A percentile compares a stretch with the other conserved stretches of the same genome.
These are phyloP conservation scores for Pseudopyricularia cyperi DNA, from an alignment of 2,329 filamentous ascomycete genomes.

Conservation along the genomic window DNA sequence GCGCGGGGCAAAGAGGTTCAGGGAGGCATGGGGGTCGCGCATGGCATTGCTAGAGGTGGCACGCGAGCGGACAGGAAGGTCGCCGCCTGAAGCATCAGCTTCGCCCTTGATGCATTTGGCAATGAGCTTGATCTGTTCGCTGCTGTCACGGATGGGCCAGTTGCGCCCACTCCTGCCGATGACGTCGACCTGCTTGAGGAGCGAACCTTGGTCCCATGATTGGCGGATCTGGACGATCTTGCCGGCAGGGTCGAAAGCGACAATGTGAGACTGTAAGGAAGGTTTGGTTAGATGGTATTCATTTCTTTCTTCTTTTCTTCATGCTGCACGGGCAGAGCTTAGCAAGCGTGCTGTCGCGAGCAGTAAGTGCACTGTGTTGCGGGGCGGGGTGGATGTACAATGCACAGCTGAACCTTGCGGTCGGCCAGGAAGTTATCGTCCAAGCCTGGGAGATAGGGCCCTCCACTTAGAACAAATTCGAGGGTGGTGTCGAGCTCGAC, in stretches of 20 bases:
- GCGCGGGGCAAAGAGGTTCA: constrained; percentile 62
- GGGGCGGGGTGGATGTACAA: constrained; percentile 45
- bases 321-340: constrained; percentile 4
- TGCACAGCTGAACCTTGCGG: constrained; percentile 62
- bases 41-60: constrained; percentile 39
- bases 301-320: too few relatives aligned
- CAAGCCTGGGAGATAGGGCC: constrained; percentile 73
- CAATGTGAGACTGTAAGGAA: constrained; percentile 60
- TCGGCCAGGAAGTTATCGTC: constrained; percentile 93
- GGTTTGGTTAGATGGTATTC: constrained; percentile 1
- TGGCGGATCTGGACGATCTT: constrained; percentile 81
- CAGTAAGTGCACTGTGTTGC: background rate
- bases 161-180: constrained; percentile 84
- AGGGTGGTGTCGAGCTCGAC: constrained; percentile 72
- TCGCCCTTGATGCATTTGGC: constrained; percentile 38
- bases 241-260: constrained; percentile 62
- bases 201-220: constrained; percentile 88
- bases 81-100: constrained; percentile 6
- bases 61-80: constrained; percentile 30
- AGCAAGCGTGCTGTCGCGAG: background rate
- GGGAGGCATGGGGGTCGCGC: constrained; percentile 55
- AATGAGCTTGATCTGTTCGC: constrained; percentile 72
- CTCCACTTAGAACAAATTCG: constrained; percentile 71
- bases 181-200: constrained; percentile 86
- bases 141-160: constrained; percentile 86